Evolutionary conservation across 176 grass and related monocot genomes (phyloP), one percentile per base, ranked within the genome.

Genomic region (Aegilops sharonensis): DNA sequence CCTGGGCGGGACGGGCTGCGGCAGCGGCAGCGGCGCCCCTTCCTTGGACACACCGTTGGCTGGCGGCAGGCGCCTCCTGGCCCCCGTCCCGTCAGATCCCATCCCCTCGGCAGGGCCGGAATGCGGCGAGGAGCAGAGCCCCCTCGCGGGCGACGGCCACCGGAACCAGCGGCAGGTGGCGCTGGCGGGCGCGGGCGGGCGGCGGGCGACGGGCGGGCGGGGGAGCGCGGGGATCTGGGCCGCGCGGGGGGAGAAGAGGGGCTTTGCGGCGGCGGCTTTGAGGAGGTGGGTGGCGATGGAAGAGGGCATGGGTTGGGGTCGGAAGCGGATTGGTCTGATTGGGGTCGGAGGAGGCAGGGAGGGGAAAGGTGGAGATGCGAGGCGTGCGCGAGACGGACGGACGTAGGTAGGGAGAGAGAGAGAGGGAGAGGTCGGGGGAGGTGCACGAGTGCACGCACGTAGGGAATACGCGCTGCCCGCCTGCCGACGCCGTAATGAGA

Each of bases 271-370:
- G 68, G 82, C 72, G 88, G 78, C 83, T 85, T 80, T 90, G 84
- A 75, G 84, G 87, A 95, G 69, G 80, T 87, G 74, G 88, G 70
- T 78, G 91, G 80, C 81, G 87, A 85, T 69, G 87, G 70, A 79
- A 61, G 76, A 75, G 81, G 81, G 82, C 88, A 92, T 91, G 93
- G 88, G 77, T 81, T 42, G 67, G 72, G 59, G 23, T 8, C 14
- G 29, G 70, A 15, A 43, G 39, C 37, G 59, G 89, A 72, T 72
- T 61, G 81, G 36, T 85, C 79, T 64, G 62, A 54, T 78, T 50
- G 70, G 60, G 42, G 31, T 37, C 27, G 78, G 63, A 30, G 11
- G 54, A n/a, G 10, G 11, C 48, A 9, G 64, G 30, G 79, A 9
- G 64, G 30, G 79, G 20, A 57, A 43, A 45, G 57, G 40, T 36